Evolutionary conservation across 305 asterid species (phyloP), one percentile per base, ranked within the genome.

Genomic region (Striga hermonthica): DNA sequence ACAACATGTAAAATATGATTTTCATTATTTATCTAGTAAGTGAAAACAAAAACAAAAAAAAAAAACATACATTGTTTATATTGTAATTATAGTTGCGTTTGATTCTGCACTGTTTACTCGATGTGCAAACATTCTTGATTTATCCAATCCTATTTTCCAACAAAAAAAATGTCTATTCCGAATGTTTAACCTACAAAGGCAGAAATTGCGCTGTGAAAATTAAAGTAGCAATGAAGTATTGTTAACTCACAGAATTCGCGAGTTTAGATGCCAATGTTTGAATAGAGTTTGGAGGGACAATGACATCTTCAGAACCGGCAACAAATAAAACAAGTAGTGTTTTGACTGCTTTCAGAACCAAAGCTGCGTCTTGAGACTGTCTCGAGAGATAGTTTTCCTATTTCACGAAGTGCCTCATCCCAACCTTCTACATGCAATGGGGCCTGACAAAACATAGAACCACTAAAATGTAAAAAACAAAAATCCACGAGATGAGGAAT

Each of bases 391-490:
- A 84, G 81, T 63, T 83, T 91, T 36, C 95, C 96, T 4, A 88
- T 83, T 82, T 91, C 98, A 41, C 82, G 90, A 76, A 91, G 89
- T 11, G 96, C 96, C 79, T 83, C 96, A 63, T 88, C 97, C 96
- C 96, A 91, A 59, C 97, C 95, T 77, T 91, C 97, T 74, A 86
- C 86, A 56, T 85, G 79, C 69, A 88, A 77, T 35, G 98, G 95
- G 68, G 88, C 94, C 98, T 91, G 84, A 74, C 39, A 52, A 56
- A 60, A 68, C 37, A 49, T 65, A 76, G 34, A 63, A 67, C 1
- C 69, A 44, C 34, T 60, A 57, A 70, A 0, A 22, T 22, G 2
- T 68, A 73, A 16, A 56, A 39, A 48, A 68, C 54, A 57, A 57
- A 5, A 61, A 28, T 61, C 43, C 31, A 22, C 2, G 31, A 22